These are phyloP conservation scores for Apiotrichum laibachii DNA, from an alignment of 1,284 basidiomycete genomes.

Conservation along the genomic window DNA sequence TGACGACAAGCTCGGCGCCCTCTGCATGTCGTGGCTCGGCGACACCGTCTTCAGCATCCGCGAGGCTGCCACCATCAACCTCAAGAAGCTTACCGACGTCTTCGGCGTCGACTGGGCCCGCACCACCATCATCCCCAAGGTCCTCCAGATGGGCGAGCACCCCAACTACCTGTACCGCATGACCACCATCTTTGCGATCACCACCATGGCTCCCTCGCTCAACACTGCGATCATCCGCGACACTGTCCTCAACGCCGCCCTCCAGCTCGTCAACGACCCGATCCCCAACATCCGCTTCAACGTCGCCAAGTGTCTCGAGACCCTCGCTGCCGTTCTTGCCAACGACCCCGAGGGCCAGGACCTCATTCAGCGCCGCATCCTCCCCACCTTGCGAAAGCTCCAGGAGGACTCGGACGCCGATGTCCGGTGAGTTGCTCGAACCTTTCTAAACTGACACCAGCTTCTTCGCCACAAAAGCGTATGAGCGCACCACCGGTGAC, in stretches of 20 bases:
- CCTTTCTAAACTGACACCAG: constrained; percentile 13
- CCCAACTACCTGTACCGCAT: constrained; percentile 97
- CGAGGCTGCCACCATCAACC: constrained; percentile 93
- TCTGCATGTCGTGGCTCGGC: constrained; percentile 99
- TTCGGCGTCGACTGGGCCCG: constrained; percentile 99
- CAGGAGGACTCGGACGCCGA: constrained; percentile 92
- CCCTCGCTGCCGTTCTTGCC: constrained; percentile 70
- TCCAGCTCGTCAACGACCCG: constrained; percentile 81
- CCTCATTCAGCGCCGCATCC: constrained; percentile 69
- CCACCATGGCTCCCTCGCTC: constrained; percentile 94
- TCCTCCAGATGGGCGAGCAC: constrained; percentile 95
- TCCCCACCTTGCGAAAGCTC: constrained; percentile 80
- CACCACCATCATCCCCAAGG: constrained; percentile 91
- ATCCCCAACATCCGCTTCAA: constrained; percentile 99
- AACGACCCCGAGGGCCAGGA: constrained; percentile 68
- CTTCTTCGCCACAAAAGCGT: constrained; percentile 51
- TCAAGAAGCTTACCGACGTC: constrained; percentile 96
- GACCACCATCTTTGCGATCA: constrained; percentile 99
- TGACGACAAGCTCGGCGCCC: constrained; percentile 91
- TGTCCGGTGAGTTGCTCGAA: constrained; percentile 63
- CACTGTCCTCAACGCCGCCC: constrained; percentile 80
- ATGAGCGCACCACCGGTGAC: constrained; percentile 47
- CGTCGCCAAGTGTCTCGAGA: constrained; percentile 90
- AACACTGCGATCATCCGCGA: constrained; percentile 78
- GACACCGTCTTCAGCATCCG: constrained; percentile 98